Evolutionary conservation across 805 yeast genomes (phyloP).

Genomic region (Teunomyces cretensis): DNA sequence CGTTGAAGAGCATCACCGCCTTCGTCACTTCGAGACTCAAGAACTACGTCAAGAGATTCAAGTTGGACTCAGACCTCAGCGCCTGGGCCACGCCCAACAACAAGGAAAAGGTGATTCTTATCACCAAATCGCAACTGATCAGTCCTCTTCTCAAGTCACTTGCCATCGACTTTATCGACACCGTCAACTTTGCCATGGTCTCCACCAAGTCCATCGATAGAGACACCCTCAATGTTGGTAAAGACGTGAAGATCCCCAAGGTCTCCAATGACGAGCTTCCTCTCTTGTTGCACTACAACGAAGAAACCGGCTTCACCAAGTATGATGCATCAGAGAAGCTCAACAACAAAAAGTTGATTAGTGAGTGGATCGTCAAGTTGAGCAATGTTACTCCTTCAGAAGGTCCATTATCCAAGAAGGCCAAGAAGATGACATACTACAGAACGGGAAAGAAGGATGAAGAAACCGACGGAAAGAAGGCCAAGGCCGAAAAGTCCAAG

Average conservation of each 20-base stretch:
- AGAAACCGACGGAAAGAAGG: constrained; percentile 2
- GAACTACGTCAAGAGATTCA: constrained; percentile 59
- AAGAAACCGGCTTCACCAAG: constrained; percentile 17
- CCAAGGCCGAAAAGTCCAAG: constrained; percentile 7
- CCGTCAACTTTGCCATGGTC: constrained; percentile 47
- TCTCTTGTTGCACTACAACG: constrained; percentile 24
- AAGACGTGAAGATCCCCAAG: constrained; percentile 20
- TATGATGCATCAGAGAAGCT: constrained; percentile 25
- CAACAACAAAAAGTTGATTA: constrained; percentile 28
- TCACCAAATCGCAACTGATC: constrained; percentile 49
- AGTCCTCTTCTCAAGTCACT: constrained; percentile 62
- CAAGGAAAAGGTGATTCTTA: constrained; percentile 47
- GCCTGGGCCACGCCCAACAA: constrained; percentile 26
- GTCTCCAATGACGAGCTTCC: constrained; percentile 20
- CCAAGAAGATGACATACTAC: constrained; percentile 26
- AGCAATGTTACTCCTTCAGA: constrained; percentile 31
- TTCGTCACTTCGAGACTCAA: constrained; percentile 59
- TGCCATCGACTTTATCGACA: constrained; percentile 66
- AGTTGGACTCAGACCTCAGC: constrained; percentile 19
- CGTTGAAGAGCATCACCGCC: constrained; percentile 51
- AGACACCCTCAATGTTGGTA: constrained; percentile 17
- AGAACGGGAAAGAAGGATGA: constrained; percentile 26
- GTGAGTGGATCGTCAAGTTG: constrained; percentile 31
- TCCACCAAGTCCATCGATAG: constrained; percentile 19
- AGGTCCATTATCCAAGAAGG: constrained; percentile 38